phyloP scores from a whole-genome alignment of 2,329 filamentous ascomycete genomes.

The Thelonectria rubi region DNA sequence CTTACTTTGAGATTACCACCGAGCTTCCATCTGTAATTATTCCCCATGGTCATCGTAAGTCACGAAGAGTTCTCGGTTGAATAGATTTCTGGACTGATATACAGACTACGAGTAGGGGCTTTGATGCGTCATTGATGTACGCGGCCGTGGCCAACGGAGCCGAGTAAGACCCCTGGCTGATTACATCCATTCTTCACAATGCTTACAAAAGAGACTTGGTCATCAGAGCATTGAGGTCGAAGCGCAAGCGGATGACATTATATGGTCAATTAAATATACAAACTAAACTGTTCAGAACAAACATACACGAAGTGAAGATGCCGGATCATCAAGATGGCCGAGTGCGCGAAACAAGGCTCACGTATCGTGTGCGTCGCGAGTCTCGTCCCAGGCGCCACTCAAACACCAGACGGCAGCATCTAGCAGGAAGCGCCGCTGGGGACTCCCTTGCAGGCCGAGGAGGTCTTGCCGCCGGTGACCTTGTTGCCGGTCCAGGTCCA shows the following conservation, averaged over 20 bases:
- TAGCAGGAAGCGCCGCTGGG: constrained; percentile 41
- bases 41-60: constrained; percentile 54
- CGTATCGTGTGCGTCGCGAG: not conserved
- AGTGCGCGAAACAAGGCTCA: not conserved
- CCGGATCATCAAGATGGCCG: not conserved
- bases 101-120: constrained; percentile 40
- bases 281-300: not conserved
- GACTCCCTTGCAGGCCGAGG: constrained; percentile 40
- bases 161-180: constrained; percentile 24
- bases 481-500: constrained; percentile 62
- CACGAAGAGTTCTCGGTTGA: no score
- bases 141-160: constrained; percentile 46
- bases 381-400: not conserved
- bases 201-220: constrained; percentile 38
- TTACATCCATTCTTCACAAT: not conserved
- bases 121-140: constrained; percentile 44
- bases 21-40: constrained; percentile 57
- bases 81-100: no score
- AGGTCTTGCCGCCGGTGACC: constrained; percentile 61
- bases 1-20: constrained; percentile 48
- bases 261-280: not conserved
- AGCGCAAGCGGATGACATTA: not conserved
- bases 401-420: not conserved
- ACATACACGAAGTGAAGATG: not conserved
- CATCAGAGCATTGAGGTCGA: constrained; percentile 11